Conservation (phyloP, 139 green algal species). For the Tetratostichococcus sp. region DNA sequence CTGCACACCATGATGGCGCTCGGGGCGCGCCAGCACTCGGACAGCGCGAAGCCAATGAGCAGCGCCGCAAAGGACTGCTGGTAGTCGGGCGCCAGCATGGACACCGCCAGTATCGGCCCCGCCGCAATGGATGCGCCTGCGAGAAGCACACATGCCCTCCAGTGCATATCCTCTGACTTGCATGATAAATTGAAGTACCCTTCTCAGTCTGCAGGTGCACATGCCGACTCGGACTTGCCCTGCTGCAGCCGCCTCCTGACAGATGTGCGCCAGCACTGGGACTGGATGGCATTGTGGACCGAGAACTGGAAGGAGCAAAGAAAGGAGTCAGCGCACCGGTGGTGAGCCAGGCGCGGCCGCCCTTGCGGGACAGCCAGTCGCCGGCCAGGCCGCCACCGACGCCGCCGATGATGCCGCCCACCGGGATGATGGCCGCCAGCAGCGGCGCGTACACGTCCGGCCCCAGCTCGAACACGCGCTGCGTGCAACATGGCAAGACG, state of each 20-base stretch:
- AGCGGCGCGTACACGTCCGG: constrained; percentile 72
- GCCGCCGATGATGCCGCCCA: constrained; percentile 81
- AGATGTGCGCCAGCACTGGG: no score
- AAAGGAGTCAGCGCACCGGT: no score
- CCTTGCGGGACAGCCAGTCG: constrained; percentile 60
- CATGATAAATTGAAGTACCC: no score
- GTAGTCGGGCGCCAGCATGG: constrained; percentile 53
- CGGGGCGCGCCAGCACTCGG: constrained; percentile 80
- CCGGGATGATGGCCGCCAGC: constrained; percentile 76
- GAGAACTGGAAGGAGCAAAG: no score
- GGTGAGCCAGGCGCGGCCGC: constrained; percentile 55
- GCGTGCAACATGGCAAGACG: no score
- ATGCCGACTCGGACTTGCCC: no score
- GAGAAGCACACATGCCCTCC: background rate
- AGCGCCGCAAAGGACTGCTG: constrained; percentile 69
- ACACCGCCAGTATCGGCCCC: constrained; percentile 65
- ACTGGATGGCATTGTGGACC: no score
- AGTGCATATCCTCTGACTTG: no score
- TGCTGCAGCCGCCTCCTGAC: no score
- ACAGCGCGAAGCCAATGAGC: constrained; percentile 72
- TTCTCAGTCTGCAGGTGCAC: no score
- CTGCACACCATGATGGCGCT: constrained; percentile 70
- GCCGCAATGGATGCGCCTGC: constrained; percentile 55
- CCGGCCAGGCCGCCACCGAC: constrained; percentile 68
- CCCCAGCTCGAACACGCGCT: constrained; percentile 62